These are phyloP conservation scores for Penicillium freii DNA, from an alignment of 2,329 filamentous ascomycete genomes.

Conservation along the genomic window DNA sequence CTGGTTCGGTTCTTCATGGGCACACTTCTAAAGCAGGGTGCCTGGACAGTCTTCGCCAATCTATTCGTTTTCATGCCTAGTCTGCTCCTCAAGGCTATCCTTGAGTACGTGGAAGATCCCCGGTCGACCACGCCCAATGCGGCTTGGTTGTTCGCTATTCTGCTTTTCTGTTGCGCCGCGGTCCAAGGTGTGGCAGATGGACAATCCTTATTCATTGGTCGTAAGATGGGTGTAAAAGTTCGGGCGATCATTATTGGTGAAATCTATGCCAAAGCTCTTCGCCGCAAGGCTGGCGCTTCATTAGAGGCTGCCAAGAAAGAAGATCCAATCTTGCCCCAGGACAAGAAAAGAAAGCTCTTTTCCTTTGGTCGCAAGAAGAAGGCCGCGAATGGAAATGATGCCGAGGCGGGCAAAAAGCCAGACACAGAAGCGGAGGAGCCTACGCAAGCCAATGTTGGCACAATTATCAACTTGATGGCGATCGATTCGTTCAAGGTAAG, in stretches of 20 bases:
- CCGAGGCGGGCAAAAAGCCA: slow-evolving; percentile 24
- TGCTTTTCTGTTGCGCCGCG: slow-evolving; percentile 79
- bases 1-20: slow-evolving; percentile 80
- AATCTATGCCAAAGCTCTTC: slow-evolving; percentile 92
- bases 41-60: slow-evolving; percentile 75
- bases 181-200: slow-evolving; percentile 79
- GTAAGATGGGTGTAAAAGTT: slow-evolving; percentile 89
- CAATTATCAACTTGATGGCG: slow-evolving; percentile 99
- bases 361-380: slow-evolving; percentile 61
- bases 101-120: slow-evolving; percentile 90
- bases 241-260: slow-evolving; percentile 95
- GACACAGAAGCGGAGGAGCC: slow-evolving; percentile 38
- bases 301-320: slow-evolving; percentile 70
- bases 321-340: slow-evolving; percentile 36
- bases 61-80: slow-evolving; percentile 90
- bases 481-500: slow-evolving; percentile 99
- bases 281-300: slow-evolving; percentile 80
- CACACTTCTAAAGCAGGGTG: slow-evolving; percentile 71
- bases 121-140: slow-evolving; percentile 74
- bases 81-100: slow-evolving; percentile 81
- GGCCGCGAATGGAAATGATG: slow-evolving; percentile 23
- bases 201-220: slow-evolving; percentile 86
- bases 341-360: slow-evolving; percentile 48
- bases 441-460: slow-evolving; percentile 84
- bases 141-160: slow-evolving; percentile 91